These are phyloP conservation scores for Diacronema lutheri DNA, from an alignment of 78 protist genomes.

Conservation along the genomic window DNA sequence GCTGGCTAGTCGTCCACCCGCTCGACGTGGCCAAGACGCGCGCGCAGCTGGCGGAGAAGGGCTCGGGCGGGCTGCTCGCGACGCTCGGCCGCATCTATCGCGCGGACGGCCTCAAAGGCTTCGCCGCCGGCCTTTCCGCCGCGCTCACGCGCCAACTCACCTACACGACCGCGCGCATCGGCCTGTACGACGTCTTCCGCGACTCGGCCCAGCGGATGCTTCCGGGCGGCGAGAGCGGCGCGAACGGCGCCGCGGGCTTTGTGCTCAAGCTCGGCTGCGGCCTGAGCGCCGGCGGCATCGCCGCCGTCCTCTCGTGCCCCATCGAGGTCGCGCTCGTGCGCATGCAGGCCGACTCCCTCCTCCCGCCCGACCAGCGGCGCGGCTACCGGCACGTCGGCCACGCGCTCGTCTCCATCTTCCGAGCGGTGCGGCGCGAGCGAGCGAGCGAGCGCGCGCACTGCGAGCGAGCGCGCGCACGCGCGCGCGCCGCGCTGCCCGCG, in stretches of 20 bases:
- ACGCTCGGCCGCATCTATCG: neutral
- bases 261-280: neutral
- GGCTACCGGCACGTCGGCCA: slow-evolving; percentile 5
- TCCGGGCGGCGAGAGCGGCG: too few species aligned
- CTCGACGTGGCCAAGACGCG: slow-evolving; percentile 3
- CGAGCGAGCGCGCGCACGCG: neutral
- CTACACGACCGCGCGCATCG: neutral
- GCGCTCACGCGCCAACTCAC: neutral
- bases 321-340: slow-evolving; percentile 6
- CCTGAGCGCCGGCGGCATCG: neutral
- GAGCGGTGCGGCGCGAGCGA: neutral
- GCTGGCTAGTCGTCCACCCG: neutral
- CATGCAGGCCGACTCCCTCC: neutral
- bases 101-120: neutral
- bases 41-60: neutral
- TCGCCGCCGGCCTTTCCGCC: neutral
- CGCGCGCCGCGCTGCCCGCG: too few species aligned
- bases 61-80: neutral
- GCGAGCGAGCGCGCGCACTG: neutral
- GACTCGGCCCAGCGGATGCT: neutral
- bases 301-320: neutral
- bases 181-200: neutral
- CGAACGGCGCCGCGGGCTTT: neutral
- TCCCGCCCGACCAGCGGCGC: neutral
- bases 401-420: neutral